Evolutionary conservation across 1,284 basidiomycete genomes (phyloP), one percentile per base, ranked within the genome.

Genomic region (Ustilago xerochloae): DNA sequence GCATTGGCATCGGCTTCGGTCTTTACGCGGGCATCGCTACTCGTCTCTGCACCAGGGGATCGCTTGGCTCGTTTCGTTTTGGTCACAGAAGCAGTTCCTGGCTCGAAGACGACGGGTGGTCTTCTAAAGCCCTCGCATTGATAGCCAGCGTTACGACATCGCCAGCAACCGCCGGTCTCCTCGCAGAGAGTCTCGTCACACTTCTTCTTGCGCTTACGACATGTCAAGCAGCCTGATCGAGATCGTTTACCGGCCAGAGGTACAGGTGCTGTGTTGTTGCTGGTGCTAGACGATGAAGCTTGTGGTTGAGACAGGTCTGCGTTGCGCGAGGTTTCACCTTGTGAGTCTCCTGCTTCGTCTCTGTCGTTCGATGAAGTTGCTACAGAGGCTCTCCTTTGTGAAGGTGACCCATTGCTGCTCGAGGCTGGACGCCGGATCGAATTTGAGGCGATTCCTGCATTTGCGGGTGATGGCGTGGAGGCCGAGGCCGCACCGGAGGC

Each of bases 101-200:
- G 68, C 26, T 62, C 63, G 48, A 65, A 71, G 20, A 62, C 54
- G 29, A 62, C 58, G 1, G 63, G 68, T 2, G 63, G 29, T 6
- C 68, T 48, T 45, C 63, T 58, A 35, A 71, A 71, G 12, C 63
- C 68, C 50, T 71, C 68, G 46, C 68, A 71, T n/a, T 54, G 58
- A 36, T 71, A 71, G 2, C 68, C 68, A n/a, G 68, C 68, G n/a
- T 71, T 71, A 39, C 63, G 68, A 52, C 68, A 71, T 50, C 68
- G 43, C 68, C 68, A 71, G 29, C 68, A 71, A 24, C 68, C 68
- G 6, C 68, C 68, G 8, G 68, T 71, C 51, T 71, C 63, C 38
- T 57, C 54, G 48, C 68, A 71, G 1, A 71, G 63, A 3, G 63
- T 71, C 33, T 71, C 68, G 59, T 71, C 68, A 51, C 68, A 71